phyloP scores from a whole-genome alignment of 208 protist species.

The Leishmania braziliensis region DNA sequence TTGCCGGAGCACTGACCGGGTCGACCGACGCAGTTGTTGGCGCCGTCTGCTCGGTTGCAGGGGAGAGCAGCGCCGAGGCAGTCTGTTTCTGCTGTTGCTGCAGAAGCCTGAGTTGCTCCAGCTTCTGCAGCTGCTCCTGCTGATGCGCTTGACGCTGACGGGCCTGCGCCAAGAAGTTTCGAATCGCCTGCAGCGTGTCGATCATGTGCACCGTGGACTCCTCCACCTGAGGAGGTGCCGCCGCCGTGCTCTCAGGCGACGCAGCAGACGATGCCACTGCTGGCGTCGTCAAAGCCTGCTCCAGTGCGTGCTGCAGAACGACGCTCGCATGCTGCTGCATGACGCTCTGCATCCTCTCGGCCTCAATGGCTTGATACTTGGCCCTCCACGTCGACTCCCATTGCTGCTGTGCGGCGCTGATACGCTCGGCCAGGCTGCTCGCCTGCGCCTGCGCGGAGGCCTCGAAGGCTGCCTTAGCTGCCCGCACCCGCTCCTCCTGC shows the following conservation, averaged over 20 bases:
- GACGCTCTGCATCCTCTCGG: constrained; percentile 51
- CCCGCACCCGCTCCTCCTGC: constrained; percentile 62
- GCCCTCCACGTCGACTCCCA: constrained; percentile 68
- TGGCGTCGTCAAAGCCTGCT: constrained; percentile 36
- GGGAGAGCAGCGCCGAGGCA: not conserved
- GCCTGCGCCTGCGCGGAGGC: constrained; percentile 52
- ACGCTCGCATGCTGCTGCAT: constrained; percentile 41
- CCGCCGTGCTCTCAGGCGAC: not conserved
- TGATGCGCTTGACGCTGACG: constrained; percentile 27
- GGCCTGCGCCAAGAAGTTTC: constrained; percentile 34
- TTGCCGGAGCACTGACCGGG: not conserved
- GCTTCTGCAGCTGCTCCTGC: constrained; percentile 14
- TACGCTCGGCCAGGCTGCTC: constrained; percentile 50
- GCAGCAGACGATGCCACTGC: constrained; percentile 3
- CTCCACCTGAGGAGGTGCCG: constrained; percentile 9
- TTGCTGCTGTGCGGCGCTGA: constrained; percentile 54
- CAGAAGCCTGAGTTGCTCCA: constrained; percentile 12
- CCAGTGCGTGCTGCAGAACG: constrained; percentile 52
- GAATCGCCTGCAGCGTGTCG: constrained; percentile 29
- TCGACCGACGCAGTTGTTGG: not conserved
- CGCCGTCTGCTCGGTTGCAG: not conserved
- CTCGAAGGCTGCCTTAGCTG: constrained; percentile 52
- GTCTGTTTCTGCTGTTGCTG: constrained; percentile 15
- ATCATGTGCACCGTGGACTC: constrained; percentile 23
- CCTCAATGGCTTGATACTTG: constrained; percentile 40